Base-by-base conservation (phyloP, 2,329 filamentous ascomycete genomes). In the Diplodia sapinea region DNA sequence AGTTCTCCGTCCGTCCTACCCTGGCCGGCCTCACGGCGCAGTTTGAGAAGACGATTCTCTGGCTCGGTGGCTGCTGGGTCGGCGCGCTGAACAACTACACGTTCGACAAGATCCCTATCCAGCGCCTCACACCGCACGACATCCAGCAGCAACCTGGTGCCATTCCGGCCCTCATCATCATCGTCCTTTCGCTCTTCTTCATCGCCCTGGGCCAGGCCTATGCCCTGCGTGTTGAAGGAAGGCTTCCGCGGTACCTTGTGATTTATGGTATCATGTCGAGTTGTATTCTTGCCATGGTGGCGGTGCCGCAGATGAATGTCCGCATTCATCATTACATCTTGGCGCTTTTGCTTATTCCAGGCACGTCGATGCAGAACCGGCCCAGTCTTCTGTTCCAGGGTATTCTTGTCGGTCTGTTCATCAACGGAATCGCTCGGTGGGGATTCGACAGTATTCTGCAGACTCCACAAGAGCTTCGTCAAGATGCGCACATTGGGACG, bases 241-340 rank as follows among this genome's bases (percentile, higher is more conserved):
- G 93, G 2, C 86, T 98, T 71, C 85, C 91, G 36, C 86, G 85
- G 49, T 94, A 94, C 74, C 86, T 97, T 6, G 88, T 87, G 72
- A 84, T 97, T 23, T 97, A 97, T 77, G 85, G 83, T 26, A 81
- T 91, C 4, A 87, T 97, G 70, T 80, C 88, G 1, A 76, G 82
- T 2, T 84, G 83, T n/a, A 87, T 98, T 43, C 75, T 95, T 36
- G 80, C 93, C 61, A 85, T 91, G 40, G 83, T 96, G 13, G 81
- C 86, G 1, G 80, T 97, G 6, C 94, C 94, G 0, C 87, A 88
- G 8, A 87, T 97, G 63, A 91, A 89, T 70, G 84, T 99, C 61
- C 89, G 95, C 40, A 93, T 99, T 67, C 95, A 99, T 76, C 95
- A 99, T 78, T 99, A 98, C 76, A 92, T 98, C 71, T 84, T 98